phyloP scores from a whole-genome alignment of 2,329 filamentous ascomycete genomes.

The Fusarium lateritium region DNA sequence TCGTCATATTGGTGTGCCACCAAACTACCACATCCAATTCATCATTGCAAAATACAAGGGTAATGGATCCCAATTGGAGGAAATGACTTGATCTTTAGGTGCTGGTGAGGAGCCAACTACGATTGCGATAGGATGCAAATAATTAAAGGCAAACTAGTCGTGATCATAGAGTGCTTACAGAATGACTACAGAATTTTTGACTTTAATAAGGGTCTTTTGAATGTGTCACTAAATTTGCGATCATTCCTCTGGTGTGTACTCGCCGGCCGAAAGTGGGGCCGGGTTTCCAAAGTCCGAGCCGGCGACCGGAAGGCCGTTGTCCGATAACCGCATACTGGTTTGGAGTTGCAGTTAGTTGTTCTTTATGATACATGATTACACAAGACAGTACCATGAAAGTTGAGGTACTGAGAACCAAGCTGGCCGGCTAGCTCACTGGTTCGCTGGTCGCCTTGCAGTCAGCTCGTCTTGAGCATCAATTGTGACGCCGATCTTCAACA shows the following conservation, averaged over 20 bases:
- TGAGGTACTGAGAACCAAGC: no score
- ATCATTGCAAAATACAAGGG: not conserved
- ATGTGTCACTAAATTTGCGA: not conserved
- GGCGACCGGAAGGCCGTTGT: not conserved
- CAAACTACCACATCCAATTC: not conserved
- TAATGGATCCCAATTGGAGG: not conserved
- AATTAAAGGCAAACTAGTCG: not conserved
- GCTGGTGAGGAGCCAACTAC: not conserved
- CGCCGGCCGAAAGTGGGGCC: not conserved
- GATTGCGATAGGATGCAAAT: not conserved
- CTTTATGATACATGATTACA: no score
- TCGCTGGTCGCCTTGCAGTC: not conserved
- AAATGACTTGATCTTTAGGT: not conserved
- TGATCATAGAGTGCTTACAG: not conserved
- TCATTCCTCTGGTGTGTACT: not conserved
- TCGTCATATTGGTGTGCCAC: conserved; percentile 11
- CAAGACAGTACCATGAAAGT: no score
- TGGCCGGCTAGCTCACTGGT: no score
- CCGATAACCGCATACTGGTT: not conserved
- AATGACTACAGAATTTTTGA: not conserved
- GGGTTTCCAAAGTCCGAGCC: not conserved
- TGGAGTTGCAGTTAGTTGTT: not conserved
- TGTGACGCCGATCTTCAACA: no score
- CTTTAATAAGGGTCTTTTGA: no score
- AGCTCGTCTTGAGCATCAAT: not conserved